These are phyloP conservation scores for Xylogone sp. DNA, from an alignment of 2,329 filamentous ascomycete species.

Conservation along the genomic window DNA sequence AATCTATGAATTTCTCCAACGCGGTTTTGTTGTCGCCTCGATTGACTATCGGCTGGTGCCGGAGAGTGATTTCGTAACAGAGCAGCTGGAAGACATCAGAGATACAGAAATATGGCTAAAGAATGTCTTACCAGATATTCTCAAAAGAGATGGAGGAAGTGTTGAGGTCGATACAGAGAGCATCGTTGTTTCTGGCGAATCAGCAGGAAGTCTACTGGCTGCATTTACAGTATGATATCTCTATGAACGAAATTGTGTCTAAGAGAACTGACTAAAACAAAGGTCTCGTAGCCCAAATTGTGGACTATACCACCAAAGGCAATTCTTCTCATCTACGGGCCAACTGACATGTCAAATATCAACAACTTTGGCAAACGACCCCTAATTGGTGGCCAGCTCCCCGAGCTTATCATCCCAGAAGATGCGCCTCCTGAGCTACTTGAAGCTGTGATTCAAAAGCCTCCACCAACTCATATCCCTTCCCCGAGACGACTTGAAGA, in stretches of 20 bases:
- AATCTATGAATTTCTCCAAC: constrained; percentile 10
- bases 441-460: constrained; percentile 3
- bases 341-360: constrained; percentile 10
- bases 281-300: constrained; percentile 12
- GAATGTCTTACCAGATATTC: constrained; percentile 5
- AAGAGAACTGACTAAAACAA: neutral
- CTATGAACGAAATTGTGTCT: too few species aligned
- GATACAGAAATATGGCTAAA: constrained; percentile 16
- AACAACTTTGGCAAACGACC: neutral
- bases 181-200: constrained; percentile 13
- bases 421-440: constrained; percentile 8
- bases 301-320: constrained; percentile 9
- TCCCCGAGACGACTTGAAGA: constrained; percentile 1
- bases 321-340: constrained; percentile 14
- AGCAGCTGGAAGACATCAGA: constrained; percentile 12
- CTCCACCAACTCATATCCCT: constrained; percentile 8
- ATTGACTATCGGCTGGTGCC: constrained; percentile 17
- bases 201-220: constrained; percentile 14
- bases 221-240: constrained; percentile 11
- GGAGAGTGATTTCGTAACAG: constrained; percentile 9
- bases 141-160: neutral
- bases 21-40: constrained; percentile 12
- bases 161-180: constrained; percentile 3
- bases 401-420: constrained; percentile 1
- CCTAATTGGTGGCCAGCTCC: constrained; percentile 5